Evolutionary conservation across 805 yeast genomes (phyloP).

Genomic region (Saturnispora sekii): DNA sequence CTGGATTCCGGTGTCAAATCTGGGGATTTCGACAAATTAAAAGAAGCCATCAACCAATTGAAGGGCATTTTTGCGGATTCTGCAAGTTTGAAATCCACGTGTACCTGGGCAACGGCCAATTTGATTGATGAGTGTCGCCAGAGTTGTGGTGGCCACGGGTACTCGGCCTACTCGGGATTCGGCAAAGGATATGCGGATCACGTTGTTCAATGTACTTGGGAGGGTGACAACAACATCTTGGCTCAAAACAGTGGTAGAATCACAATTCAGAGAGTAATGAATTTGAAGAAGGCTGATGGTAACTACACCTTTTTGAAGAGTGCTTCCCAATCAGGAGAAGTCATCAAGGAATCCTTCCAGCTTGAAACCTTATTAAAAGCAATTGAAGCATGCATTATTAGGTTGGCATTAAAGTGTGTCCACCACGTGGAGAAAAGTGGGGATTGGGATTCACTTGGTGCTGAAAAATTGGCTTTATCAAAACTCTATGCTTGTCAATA

Average conservation of each 20-base stretch:
- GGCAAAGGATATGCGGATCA: slow-evolving; percentile 85
- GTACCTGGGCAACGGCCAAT: slow-evolving; percentile 76
- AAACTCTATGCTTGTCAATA: slow-evolving; percentile 44
- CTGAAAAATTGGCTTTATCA: slow-evolving; percentile 37
- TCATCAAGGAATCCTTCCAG: slow-evolving; percentile 25
- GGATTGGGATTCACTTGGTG: slow-evolving; percentile 38
- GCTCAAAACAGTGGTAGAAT: slow-evolving; percentile 81
- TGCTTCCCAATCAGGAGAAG: slow-evolving; percentile 22
- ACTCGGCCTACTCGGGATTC: slow-evolving; percentile 85
- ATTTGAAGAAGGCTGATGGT: slow-evolving; percentile 28
- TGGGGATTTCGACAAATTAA: slow-evolving; percentile 36
- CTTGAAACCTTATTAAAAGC: slow-evolving; percentile 27
- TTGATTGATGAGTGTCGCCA: slow-evolving; percentile 86
- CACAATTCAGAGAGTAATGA: slow-evolving; percentile 41
- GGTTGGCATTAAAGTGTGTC: slow-evolving; percentile 29
- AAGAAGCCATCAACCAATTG: slow-evolving; percentile 45
- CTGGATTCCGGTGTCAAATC: slow-evolving; percentile 46
- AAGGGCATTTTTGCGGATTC: slow-evolving; percentile 76
- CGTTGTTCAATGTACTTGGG: slow-evolving; percentile 99
- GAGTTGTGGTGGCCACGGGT: slow-evolving; percentile 94
- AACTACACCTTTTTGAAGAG: slow-evolving; percentile 31
- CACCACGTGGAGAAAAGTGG: slow-evolving; percentile 27
- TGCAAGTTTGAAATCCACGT: slow-evolving; percentile 81
- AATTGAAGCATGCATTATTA: slow-evolving; percentile 32
- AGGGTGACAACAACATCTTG: slow-evolving; percentile 87